Evolutionary conservation across 139 green algal genomes (phyloP).

Genomic region (Closterium sp.): DNA sequence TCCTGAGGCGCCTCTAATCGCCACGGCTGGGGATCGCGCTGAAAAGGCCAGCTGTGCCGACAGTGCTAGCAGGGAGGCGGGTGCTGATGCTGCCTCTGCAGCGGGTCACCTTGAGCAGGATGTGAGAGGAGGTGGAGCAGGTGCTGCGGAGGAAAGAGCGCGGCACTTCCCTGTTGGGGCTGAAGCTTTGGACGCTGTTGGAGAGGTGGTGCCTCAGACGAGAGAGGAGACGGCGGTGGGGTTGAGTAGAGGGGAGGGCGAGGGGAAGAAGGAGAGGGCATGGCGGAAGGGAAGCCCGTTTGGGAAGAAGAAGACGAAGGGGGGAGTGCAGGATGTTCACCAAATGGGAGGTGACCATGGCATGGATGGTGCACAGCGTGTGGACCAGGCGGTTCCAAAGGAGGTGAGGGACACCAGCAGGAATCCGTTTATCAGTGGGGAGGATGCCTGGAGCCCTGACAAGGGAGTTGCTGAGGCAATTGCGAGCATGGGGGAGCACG

Average conservation of each 20-base stretch:
- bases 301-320: background rate
- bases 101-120: background rate
- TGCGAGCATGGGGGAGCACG: too few species aligned
- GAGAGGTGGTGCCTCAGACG: background rate
- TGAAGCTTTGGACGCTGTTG: background rate
- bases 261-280: background rate
- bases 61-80: too few species aligned
- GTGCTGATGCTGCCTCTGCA: background rate
- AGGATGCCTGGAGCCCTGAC: background rate
- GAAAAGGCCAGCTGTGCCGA: too few species aligned
- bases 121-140: background rate
- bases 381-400: background rate
- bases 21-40: background rate
- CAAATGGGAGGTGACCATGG: background rate
- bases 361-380: background rate
- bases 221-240: background rate
- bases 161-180: background rate
- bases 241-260: background rate
- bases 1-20: background rate
- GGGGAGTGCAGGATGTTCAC: background rate
- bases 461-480: background rate
- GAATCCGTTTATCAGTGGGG: background rate
- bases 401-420: background rate
- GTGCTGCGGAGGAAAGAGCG: background rate
- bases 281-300: background rate